Percentiles rank a stretch among this genome's conserved stretches.
phyloP scores from a whole-genome alignment of 306 rosid species.

The Glycine latifolia region DNA sequence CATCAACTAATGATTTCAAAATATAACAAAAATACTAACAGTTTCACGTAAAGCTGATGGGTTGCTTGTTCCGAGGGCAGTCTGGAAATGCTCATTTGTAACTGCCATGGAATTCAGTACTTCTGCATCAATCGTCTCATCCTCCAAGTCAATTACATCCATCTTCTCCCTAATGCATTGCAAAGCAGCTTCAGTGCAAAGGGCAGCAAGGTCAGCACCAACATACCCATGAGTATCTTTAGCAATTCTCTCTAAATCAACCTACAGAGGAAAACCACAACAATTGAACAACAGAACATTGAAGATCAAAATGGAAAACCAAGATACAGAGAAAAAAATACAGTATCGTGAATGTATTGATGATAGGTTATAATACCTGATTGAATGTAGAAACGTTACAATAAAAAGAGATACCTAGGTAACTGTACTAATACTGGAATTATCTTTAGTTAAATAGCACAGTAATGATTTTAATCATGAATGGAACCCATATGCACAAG shows the following conservation, averaged over 20 bases:
- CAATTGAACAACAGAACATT: not conserved
- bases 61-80: conserved; percentile 78
- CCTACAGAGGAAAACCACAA: conserved; percentile 48
- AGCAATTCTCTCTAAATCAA: conserved; percentile 66
- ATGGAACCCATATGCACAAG: conserved; percentile 8
- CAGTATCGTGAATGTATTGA: too few species aligned
- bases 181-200: conserved; percentile 76
- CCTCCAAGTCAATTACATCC: conserved; percentile 77
- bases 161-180: conserved; percentile 81
- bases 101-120: conserved; percentile 69
- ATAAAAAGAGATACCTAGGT: not conserved
- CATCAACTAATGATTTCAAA: not conserved
- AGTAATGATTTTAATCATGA: not conserved
- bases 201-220: conserved; percentile 81
- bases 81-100: conserved; percentile 74
- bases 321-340: too few species aligned
- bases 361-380: not conserved
- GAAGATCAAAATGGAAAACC: conserved; percentile 7
- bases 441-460: conserved; percentile 2
- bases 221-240: conserved; percentile 76
- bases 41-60: conserved; percentile 82
- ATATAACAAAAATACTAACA: conserved; percentile 47
- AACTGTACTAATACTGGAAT: not conserved
- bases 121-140: conserved; percentile 74
- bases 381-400: not conserved